Evolutionary conservation across 2,329 filamentous ascomycete species (phyloP).

Genomic region (Phaeophleospora eucalypticola): DNA sequence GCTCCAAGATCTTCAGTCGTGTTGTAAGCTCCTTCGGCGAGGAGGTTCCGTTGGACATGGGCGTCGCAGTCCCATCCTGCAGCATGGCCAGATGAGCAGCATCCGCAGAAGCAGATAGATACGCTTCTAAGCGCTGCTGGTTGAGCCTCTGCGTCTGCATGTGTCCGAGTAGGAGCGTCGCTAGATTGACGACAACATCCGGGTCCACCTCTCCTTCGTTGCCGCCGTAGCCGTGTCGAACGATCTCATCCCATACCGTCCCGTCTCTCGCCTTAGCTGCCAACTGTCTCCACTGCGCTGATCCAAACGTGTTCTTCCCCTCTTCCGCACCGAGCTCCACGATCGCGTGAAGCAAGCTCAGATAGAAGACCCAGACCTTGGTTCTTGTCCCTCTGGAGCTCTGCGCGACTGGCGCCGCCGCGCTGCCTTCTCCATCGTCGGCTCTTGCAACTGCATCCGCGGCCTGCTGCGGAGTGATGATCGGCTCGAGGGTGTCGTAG

Average conservation of each 20-base stretch:
- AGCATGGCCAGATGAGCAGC: constrained; percentile 59
- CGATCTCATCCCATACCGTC: constrained; percentile 90
- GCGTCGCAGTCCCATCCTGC: constrained; percentile 52
- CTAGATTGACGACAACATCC: constrained; percentile 89
- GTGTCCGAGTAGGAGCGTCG: constrained; percentile 86
- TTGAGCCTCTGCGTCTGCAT: constrained; percentile 78
- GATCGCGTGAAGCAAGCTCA: constrained; percentile 87
- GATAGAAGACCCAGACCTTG: constrained; percentile 96
- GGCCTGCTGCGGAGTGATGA: constrained; percentile 59
- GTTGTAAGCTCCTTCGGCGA: constrained; percentile 45
- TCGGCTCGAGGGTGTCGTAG: constrained; percentile 74
- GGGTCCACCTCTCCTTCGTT: constrained; percentile 87
- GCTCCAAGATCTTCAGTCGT: constrained; percentile 84
- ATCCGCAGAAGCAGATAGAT: constrained; percentile 65
- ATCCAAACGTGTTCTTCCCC: constrained; percentile 82
- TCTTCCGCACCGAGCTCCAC: constrained; percentile 85
- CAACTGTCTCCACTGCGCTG: constrained; percentile 75
- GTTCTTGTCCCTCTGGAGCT: constrained; percentile 79
- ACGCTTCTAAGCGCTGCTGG: constrained; percentile 82
- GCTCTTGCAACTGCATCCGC: constrained; percentile 22
- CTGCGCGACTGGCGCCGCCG: constrained; percentile 66
- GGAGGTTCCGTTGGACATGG: constrained; percentile 49
- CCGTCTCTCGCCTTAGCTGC: constrained; percentile 83
- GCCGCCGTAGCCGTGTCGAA: constrained; percentile 80
- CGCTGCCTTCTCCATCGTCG: constrained; percentile 10